A percentile compares a stretch with the other conserved stretches of the same genome.
Evolutionary conservation across 306 rosid species (phyloP).

Genomic region (cucumber (Cucumis sativus)): DNA sequence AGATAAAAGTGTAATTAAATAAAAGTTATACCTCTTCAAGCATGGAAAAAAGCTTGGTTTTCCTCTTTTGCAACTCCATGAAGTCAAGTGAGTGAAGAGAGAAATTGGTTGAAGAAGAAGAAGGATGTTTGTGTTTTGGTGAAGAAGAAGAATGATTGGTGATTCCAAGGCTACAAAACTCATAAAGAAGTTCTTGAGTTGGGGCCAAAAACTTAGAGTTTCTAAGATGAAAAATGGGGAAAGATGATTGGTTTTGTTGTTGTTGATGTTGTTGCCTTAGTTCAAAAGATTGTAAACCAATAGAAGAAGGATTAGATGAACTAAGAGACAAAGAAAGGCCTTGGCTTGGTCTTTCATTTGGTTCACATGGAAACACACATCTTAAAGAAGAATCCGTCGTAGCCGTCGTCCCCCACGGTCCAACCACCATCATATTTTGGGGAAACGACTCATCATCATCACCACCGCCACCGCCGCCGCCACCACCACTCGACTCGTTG

Average conservation of each 20-base stretch:
- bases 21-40: conserved; percentile 63
- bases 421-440: background rate
- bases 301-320: conserved; percentile 51
- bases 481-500: background rate
- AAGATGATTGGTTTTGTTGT: background rate
- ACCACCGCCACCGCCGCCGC: background rate
- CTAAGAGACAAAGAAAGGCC: conserved; percentile 84
- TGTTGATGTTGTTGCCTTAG: conserved; percentile 30
- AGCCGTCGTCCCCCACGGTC: background rate
- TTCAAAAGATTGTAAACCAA: conserved; percentile 66
- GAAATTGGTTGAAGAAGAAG: conserved; percentile 36
- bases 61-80: conserved; percentile 78
- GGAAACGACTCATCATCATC: background rate
- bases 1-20: background rate
- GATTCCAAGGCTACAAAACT: conserved; percentile 68
- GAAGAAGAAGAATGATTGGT: conserved; percentile 5
- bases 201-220: conserved; percentile 57
- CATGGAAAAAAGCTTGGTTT: conserved; percentile 77
- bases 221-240: conserved; percentile 31
- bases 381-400: conserved; percentile 50
- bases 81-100: conserved; percentile 57
- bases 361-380: conserved; percentile 66
- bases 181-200: conserved; percentile 64
- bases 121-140: conserved; percentile 20
- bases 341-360: conserved; percentile 80